Conservation (phyloP, 2,329 filamentous ascomycete species). For the Macrophomina phaseolina region DNA sequence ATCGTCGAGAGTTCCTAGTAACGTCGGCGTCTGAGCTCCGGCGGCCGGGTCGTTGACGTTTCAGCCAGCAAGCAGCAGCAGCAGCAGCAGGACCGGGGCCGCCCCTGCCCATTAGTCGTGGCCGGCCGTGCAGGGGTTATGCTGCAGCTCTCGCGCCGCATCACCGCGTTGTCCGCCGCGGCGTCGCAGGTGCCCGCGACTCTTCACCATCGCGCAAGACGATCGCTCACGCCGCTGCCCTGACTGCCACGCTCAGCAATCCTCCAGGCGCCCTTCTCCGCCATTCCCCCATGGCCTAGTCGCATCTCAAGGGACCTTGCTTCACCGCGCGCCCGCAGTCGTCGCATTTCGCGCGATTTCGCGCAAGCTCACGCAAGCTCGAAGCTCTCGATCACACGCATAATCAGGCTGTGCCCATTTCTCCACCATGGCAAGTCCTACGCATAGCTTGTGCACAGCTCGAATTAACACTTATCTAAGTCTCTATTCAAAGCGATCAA, state of each 20-base stretch:
- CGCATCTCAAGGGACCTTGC: not conserved
- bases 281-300: not conserved
- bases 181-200: constrained; percentile 16
- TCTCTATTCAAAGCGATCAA: constrained; percentile 84
- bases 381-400: not conserved
- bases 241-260: not conserved
- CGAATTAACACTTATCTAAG: constrained; percentile 31
- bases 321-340: not conserved
- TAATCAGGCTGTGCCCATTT: not conserved
- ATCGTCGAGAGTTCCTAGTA: constrained; percentile 3
- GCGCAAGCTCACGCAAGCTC: constrained; percentile 1
- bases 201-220: constrained; percentile 1
- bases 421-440: constrained; percentile 16
- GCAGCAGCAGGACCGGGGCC: constrained; percentile 6
- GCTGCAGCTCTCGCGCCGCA: constrained; percentile 14
- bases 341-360: not conserved
- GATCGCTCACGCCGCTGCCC: not conserved
- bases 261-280: not conserved
- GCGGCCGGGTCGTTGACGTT: constrained; percentile 21
- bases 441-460: not conserved
- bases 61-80: not conserved
- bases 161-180: constrained; percentile 17
- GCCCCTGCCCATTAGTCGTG: constrained; percentile 18
- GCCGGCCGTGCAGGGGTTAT: not conserved
- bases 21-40: constrained; percentile 15